Conservation (phyloP, 805 yeast species). For the Metschnikowia bowlesiae region DNA sequence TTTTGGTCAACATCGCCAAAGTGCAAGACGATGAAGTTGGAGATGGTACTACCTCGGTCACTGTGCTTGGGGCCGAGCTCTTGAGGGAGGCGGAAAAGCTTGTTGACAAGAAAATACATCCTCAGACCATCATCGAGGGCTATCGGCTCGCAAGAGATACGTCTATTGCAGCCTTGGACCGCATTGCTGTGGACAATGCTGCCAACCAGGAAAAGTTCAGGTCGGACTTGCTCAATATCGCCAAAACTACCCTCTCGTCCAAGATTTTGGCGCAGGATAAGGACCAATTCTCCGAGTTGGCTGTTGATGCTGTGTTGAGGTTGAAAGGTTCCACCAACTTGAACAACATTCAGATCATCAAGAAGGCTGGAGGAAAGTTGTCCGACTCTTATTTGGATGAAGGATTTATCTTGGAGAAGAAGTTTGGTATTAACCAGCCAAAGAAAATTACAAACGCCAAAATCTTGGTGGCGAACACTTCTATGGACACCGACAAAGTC, state of each 20-base stretch:
- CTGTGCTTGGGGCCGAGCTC: constrained; percentile 85
- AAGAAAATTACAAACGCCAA: constrained; percentile 77
- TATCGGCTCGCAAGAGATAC: constrained; percentile 82
- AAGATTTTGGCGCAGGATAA: constrained; percentile 94
- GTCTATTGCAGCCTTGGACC: constrained; percentile 78
- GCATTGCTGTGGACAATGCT: constrained; percentile 71
- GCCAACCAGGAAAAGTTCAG: constrained; percentile 55
- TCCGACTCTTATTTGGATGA: constrained; percentile 92
- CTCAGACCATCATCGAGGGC: constrained; percentile 96
- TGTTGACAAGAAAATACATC: constrained; percentile 90
- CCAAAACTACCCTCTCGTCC: constrained; percentile 89
- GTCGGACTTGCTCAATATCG: constrained; percentile 76
- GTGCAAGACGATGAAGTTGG: constrained; percentile 99
- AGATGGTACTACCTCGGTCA: constrained; percentile 97
- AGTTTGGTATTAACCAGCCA: constrained; percentile 93
- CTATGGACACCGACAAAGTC: constrained; percentile 96
- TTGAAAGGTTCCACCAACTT: constrained; percentile 82
- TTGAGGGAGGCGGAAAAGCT: constrained; percentile 91
- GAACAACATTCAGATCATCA: constrained; percentile 89
- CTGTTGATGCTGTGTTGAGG: constrained; percentile 90
- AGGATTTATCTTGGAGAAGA: constrained; percentile 88
- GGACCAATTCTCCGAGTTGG: constrained; percentile 79
- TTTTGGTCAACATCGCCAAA: constrained; percentile 88
- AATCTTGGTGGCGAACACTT: constrained; percentile 89
- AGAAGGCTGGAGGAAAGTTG: constrained; percentile 89